Conservation (phyloP, 495 filamentous ascomycete genomes). For the Annulohypoxylon nitens region DNA sequence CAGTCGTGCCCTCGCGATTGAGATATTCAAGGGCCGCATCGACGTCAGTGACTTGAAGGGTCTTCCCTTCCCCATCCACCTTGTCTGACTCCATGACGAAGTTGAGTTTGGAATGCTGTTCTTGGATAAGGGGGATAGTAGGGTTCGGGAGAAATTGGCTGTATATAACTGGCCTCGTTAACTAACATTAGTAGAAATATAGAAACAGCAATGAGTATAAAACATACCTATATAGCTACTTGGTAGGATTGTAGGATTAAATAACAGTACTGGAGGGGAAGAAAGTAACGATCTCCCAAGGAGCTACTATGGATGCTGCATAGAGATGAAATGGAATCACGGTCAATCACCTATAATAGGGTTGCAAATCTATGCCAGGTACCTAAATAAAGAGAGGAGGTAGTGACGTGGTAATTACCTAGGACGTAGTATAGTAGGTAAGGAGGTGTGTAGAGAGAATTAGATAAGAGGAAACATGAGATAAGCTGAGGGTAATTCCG, state of each 20-base stretch:
- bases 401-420: not conserved
- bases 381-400: constrained; percentile 5
- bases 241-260: not conserved
- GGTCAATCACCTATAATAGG: not conserved
- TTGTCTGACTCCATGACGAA: constrained; percentile 21
- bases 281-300: no score
- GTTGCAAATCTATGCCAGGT: no score
- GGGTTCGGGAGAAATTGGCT: not conserved
- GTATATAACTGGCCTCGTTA: not conserved
- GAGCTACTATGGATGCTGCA: no score
- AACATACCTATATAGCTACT: not conserved
- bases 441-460: constrained; percentile 11
- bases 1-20: constrained; percentile 23
- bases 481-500: constrained; percentile 30
- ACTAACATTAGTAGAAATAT: not conserved
- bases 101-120: not conserved
- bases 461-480: constrained; percentile 15
- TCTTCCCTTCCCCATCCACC: constrained; percentile 19
- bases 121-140: not conserved
- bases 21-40: constrained; percentile 46
- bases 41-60: constrained; percentile 30
- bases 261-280: not conserved
- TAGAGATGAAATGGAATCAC: constrained; percentile 1
- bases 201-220: not conserved
- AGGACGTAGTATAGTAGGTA: not conserved